Base-by-base conservation (phyloP, 495 filamentous ascomycete species). In the Podospora pseudocomata region DNA sequence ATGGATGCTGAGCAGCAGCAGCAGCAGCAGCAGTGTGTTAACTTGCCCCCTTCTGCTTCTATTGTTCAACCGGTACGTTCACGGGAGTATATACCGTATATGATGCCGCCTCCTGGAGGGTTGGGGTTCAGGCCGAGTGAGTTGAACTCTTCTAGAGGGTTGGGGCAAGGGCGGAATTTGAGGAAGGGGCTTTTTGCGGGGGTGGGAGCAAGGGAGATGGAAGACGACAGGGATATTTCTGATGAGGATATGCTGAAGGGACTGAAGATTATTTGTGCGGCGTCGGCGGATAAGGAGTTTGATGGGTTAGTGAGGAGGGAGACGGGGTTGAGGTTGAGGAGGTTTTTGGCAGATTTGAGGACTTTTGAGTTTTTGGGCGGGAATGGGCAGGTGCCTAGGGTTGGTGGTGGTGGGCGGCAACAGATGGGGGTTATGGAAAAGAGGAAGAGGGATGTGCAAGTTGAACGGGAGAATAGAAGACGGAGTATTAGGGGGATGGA, bases 171-270 rank as follows among this genome's bases (percentile, higher is more conserved):
- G 15, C 39, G 13, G 39, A 49, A 49, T 49, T 49, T 49, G 39
- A 11, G 39, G 39, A 11, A 23, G 23, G 23, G 23, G 23, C 23
- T 23, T 23, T 23, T 23, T 23, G 23, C 23, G 39, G 15, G 7
- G 39, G 9, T 1, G 39, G 39, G 39, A 49, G 20, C 15, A 11
- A 26, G 70, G 5, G 67, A 72, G 27, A 70, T 27, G 18, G 65
- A 75, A 15, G 74, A 78, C 4, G 79, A 82, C 44, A 70, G 70
- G 11, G 70, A 76, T 39, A 77, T 81, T 61, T 76, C 66, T 27
- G 79, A 83, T 62, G 71, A 71, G 63, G 78, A 83, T 65, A 77
- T 86, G 26, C 76, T 85, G 57, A 78, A 76, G 54, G 84, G 84
- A 1, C 75, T 86, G 2, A 80, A 81, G 61, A 79, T 85, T 26